Conservation (phyloP, 257 asterid genomes). For the Gentiana straminea region DNA sequence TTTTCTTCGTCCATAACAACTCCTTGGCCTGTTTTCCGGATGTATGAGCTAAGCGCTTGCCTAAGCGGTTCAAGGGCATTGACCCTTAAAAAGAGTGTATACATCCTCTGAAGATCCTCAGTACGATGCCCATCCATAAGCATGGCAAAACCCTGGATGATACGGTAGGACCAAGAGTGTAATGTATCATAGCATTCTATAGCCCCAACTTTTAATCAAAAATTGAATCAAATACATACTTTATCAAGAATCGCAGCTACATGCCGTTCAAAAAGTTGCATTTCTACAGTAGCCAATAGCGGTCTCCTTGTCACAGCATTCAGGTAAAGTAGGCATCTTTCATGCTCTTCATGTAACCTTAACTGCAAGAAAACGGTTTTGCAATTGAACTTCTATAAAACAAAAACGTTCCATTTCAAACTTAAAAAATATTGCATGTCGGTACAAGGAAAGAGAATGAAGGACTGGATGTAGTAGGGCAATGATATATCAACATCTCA, state of each 20-base stretch:
- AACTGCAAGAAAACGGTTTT: slow-evolving; percentile 26
- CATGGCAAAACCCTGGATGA: slow-evolving; percentile 66
- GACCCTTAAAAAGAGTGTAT: slow-evolving; percentile 60
- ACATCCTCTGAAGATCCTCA: slow-evolving; percentile 88
- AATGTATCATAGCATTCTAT: slow-evolving; percentile 7
- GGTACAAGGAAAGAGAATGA: no score
- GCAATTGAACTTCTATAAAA: background rate
- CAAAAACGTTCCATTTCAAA: no score
- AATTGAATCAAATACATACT: slow-evolving; percentile 27
- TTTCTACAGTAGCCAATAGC: slow-evolving; percentile 75
- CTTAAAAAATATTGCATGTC: no score
- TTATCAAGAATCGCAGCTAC: slow-evolving; percentile 79
- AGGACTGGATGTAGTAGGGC: no score
- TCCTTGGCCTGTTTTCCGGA: slow-evolving; percentile 80
- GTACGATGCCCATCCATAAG: slow-evolving; percentile 88
- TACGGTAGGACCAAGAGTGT: slow-evolving; percentile 8
- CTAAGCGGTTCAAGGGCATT: slow-evolving; percentile 72
- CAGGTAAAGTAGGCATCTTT: slow-evolving; percentile 76
- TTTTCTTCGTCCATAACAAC: slow-evolving; percentile 94
- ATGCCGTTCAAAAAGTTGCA: slow-evolving; percentile 75
- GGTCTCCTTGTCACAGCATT: slow-evolving; percentile 80
- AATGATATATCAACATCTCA: no score
- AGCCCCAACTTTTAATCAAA: background rate
- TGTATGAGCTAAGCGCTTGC: slow-evolving; percentile 74
- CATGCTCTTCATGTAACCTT: slow-evolving; percentile 97